Base-by-base conservation (phyloP, 2,329 filamentous ascomycete species). In the Arthrobotrys conoides region DNA sequence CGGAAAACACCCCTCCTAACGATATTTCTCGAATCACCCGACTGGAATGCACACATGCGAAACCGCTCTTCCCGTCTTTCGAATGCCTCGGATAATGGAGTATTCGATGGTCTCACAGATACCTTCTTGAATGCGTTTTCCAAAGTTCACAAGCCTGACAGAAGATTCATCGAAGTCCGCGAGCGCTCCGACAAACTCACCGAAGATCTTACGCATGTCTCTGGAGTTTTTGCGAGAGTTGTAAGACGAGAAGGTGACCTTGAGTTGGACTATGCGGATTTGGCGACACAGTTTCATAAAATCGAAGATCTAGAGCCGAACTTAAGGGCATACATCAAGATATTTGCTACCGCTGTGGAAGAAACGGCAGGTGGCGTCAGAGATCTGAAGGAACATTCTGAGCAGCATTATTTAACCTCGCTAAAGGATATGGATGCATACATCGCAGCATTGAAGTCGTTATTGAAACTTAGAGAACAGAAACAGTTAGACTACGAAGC, bases 401-500 rank as follows among this genome's bases (percentile, higher is more conserved):
- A 99, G 83, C 94, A 97, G 82, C 94, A 97, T 84, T 99, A 99
- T 83, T 90, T 99, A 0, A 93, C 93, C 81, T 95, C 92, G 70
- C 87, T 99, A 67, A 90, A 94, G 64, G 96, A 99, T 85, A 97
- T 98, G 94, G 93, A 96, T 82, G 92, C 94, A 27, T 99, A 98
- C 85, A 95, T 94, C 81, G 86, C 89, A n/a, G 92, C 94, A 0
- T 87, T 98, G 57, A 97, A 97, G 85, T 88, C 90, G 24, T 90
- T 99, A 4, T 90, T 99, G 80, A 97, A 97, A 84, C 93, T 93
- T 0, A 91, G 96, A 41, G 96, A 99, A 86, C 94, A 96, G 86
- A 99, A 99, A 84, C 96, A 99, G 84, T 91, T 99, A 73, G 96
- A 99, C 86, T 97, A 95, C 83, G 96, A 99, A 85, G 94, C 93